A percentile compares a stretch with the other conserved stretches of the same genome.
phyloP scores from a whole-genome alignment of 345 rosid species.

The Gossypium thurberi region DNA sequence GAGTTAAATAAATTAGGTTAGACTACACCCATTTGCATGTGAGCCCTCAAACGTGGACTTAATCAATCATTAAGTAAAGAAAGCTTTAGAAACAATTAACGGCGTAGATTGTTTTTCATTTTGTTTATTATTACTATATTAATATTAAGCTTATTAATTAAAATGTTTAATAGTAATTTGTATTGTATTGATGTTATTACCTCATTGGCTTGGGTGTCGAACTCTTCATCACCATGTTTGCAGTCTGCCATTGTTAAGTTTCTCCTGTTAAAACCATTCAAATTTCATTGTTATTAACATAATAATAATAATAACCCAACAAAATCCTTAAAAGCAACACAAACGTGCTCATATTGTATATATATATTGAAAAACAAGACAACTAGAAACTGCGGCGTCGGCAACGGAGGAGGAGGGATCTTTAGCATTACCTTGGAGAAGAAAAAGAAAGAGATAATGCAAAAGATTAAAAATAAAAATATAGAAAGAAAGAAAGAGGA shows the following conservation, averaged over 20 bases:
- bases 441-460: constrained; percentile 28
- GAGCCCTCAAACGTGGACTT: background rate
- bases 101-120: background rate
- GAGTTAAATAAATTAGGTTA: background rate
- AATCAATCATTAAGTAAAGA: background rate
- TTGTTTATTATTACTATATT: too few relatives aligned
- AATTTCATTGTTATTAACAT: background rate
- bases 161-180: background rate
- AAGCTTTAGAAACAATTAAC: background rate
- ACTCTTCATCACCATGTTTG: constrained; percentile 35
- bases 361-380: background rate
- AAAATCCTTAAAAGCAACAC: background rate
- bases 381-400: background rate
- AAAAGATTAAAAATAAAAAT: background rate
- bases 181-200: constrained; percentile 14
- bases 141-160: too few relatives aligned
- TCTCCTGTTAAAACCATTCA: constrained; percentile 6
- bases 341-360: background rate
- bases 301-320: background rate
- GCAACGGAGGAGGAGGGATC: background rate
- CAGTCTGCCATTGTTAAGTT: constrained; percentile 39
- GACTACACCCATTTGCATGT: background rate
- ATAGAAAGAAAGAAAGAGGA: background rate
- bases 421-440: constrained; percentile 31
- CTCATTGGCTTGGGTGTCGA: constrained; percentile 35